Percentiles rank a stretch among this genome's conserved stretches.
Evolutionary conservation across 2,329 filamentous ascomycete genomes (phyloP).

Genomic region (Beauveria sp.): DNA sequence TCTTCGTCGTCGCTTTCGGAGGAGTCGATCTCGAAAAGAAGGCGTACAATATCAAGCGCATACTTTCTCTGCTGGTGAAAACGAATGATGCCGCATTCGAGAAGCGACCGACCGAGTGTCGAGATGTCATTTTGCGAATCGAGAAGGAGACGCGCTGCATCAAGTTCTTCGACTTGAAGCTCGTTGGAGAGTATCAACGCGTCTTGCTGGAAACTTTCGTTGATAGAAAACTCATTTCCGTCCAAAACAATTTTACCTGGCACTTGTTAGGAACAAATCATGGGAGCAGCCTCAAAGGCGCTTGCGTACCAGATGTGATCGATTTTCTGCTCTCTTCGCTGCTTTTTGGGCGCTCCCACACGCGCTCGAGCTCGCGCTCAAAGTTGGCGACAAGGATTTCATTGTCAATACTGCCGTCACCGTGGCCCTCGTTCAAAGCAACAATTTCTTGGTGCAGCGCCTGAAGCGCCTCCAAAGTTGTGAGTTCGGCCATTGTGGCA

Average conservation of each 20-base stretch:
- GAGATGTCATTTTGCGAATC: constrained; percentile 63
- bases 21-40: constrained; percentile 62
- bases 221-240: constrained; percentile 70
- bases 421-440: constrained; percentile 62
- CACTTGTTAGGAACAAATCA: constrained; percentile 12
- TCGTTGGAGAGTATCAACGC: constrained; percentile 78
- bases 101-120: constrained; percentile 61
- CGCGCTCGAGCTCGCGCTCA: constrained; percentile 63
- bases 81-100: constrained; percentile 74
- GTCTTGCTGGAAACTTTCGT: constrained; percentile 79
- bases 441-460: constrained; percentile 80
- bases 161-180: constrained; percentile 81
- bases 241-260: constrained; percentile 68
- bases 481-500: constrained; percentile 62
- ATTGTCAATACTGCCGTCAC: constrained; percentile 56
- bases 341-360: constrained; percentile 65
- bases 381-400: constrained; percentile 63
- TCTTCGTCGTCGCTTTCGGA: constrained; percentile 52
- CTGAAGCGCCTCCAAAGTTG: constrained; percentile 69
- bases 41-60: constrained; percentile 73
- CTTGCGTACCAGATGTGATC: constrained; percentile 53
- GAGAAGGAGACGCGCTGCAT: constrained; percentile 70
- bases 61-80: constrained; percentile 83
- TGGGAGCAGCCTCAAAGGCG: neutral
- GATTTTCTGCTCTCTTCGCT: constrained; percentile 67